Base-by-base conservation (phyloP, 768 basidiomycete genomes). In the Pleurotus salmoneostramineus region DNA sequence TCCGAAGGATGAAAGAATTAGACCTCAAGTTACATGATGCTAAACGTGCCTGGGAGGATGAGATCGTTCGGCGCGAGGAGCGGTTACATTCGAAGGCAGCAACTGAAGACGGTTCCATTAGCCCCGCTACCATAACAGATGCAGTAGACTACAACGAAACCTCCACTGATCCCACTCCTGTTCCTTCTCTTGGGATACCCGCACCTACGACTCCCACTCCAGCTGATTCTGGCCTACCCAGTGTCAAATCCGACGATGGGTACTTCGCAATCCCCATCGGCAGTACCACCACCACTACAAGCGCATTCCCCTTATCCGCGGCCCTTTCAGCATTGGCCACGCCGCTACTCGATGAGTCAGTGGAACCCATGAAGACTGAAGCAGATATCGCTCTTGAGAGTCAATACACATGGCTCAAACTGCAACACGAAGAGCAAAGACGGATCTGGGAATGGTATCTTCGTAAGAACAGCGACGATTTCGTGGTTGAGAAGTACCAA, bases 361-460 rank as follows among this genome's bases (percentile, higher is more conserved):
- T 75, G 1, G 77, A 83, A 35, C 68, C 75, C 1, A 61, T 89
- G 37, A 91, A 86, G 64, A 83, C 85, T 0, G 72, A 75, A 1
- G 74, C 81, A 32, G 91, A 95, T 63, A 92, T 97, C 49, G 72
- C 79, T 8, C 73, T 86, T 37, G 88, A 95, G 66, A 93, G 91
- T 65, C 81, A 78, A 15, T 82, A 90, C 42, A 82, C 80, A 48
- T 75, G 84, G 37, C 72, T 91, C 40, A 86, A 89, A 67, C 88
- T 86, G 78, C 87, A 88, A 62, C 91, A 95, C 57, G 88, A 89
- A 63, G 93, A 96, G 63, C 89, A 93, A 61, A 82, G 89, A 37
- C 86, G 91, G 44, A 83, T 96, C 32, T 98, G 95, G 95, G 91
- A 94, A 65, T 97, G 94, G 95, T 96, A 96, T 66, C 74, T 91